Evolutionary conservation across 139 green algal genomes (phyloP), one percentile per base, ranked within the genome.

Genomic region (Cymbomonas tetramitiformis): DNA sequence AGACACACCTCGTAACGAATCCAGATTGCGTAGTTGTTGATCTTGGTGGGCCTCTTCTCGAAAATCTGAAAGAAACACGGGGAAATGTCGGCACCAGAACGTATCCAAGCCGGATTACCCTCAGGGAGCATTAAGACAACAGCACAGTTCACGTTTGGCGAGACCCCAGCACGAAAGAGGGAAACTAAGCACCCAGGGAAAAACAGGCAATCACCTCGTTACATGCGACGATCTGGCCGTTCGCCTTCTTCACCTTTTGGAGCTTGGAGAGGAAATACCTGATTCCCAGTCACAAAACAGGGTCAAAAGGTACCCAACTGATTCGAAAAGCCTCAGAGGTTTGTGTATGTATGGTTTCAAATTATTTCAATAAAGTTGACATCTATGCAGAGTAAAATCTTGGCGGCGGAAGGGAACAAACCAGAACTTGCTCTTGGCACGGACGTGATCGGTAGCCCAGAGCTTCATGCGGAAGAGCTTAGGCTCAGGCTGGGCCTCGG

Each of bases 11-110:
- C n/a, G 78, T 95, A 96, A 36, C 92, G 87, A 41, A 99, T 77
- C 92, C 92, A 99, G 52, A 99, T 81, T 65, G 90, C 92, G 74
- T 84, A 98, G 84, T 98, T 99, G 83, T 96, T 97, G 30, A 95
- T 75, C 2, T 77, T 93, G 29, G 90, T 97, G 41, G 87, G 81
- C 68, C 86, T 81, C 68, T 79, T 79, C 83, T 98, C 91, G 58
- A 93, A 93, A 67, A 99, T 98, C 85, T 94, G 72, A 58, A 30
- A n/a, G 9, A 7, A 50, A 8, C 5, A 57, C 6, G 6, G 8
- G 26, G 26, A 21, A 8, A 57, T 46, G 15, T 54, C 21, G 15
- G 12, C 12, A 15, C 15, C 46, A 54, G 15, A 15, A 38, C 12
- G 15, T 39, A 15, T 52, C 46, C 46, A 46, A 38, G 12, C 12